Evolutionary conservation across 2,329 filamentous ascomycete genomes (phyloP), one percentile per base, ranked within the genome.

Genomic region (Orbilia javanica): DNA sequence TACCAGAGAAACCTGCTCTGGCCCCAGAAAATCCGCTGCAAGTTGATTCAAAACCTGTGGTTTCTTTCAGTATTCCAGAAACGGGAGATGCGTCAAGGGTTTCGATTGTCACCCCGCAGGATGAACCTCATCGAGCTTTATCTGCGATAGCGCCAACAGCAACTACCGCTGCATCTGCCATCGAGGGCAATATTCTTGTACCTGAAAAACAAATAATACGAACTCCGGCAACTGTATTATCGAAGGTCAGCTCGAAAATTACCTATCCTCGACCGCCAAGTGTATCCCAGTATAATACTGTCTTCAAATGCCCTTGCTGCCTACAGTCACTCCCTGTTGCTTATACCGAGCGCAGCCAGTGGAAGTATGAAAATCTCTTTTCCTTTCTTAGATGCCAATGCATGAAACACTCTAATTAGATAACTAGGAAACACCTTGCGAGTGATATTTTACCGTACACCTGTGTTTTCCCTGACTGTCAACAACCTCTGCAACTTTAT

Each of bases 381-480:
- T 42, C 55, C 22, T 42, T 27, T 25, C 55, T 42, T 42, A 22
- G 7, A 11, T n/a, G 18, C 8, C 20, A 11, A 22, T 7, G 18
- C 4, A 36, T 36, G n/a, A 18, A 42, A 6, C 13, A 6, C 11
- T 42, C 55, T 60, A 20, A 60, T 42, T 20, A 7, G 20, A 53
- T 31, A 13, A 10, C 10, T 63, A 77, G 73, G 60, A 71, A 77
- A 42, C 73, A 77, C 42, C 73, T 77, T n/a, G 73, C 73, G 8
- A 46, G 57, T 46, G 73, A 77, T 39, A 71, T 77, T 13, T 57
- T 70, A 11, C 73, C 73, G 8, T 77, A 77, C 15, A 77, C 73
- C 25, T 77, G 73, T 44, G 22, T 71, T 36, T 67, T 77, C 25
- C 15, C 25, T 18, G 60, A 63, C n/a, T 77, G 73, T 15, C 11